Base-by-base conservation (phyloP, 768 basidiomycete genomes). In the Amanita rubescens region DNA sequence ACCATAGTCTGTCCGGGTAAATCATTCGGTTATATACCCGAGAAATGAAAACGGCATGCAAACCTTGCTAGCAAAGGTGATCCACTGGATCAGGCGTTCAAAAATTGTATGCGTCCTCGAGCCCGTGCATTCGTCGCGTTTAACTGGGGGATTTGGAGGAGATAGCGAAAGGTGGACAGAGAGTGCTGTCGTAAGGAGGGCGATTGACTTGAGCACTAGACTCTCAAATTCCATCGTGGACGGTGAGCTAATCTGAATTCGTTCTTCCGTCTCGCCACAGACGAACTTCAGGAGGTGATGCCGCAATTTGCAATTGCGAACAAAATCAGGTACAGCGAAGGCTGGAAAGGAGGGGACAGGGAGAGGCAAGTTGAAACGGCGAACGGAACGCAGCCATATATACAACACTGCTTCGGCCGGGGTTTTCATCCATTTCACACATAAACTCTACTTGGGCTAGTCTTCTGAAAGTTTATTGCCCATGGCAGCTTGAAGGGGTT, bases 51-150 rank as follows among this genome's bases (percentile, higher is more conserved):
- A 25, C 12, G 47, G 33, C 17, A 30, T 35, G 48, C 62, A 15
- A 15, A 71, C 71, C 59, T 71, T 73, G 55, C 67, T 71, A 51
- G 67, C 66, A 55, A 65, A 70, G 24, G 70, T 71, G 30, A 71
- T 62, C 20, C 66, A 68, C 49, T 69, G 69, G 8, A 73, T 65
- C 39, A 69, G 62, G 24, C 62, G 62, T 58, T 72, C 71, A 49
- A 72, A 72, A 11, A 71, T 55, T 3, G 68, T 64, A 39, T 66
- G 57, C 15, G 62, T 67, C 17, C 63, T 67, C 51, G 62, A 66
- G 10, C 63, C 67, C 53, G 60, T 61, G n/a, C 67, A 63, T 57
- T 71, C 69, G 9, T 68, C 59, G 22, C 57, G 59, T 53, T 67
- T 66, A 15, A 70, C 67, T 0, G 72, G 69, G 19, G 69, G 70